Conservation (phyloP, 768 basidiomycete genomes). For the Russula griseocarnosa region DNA sequence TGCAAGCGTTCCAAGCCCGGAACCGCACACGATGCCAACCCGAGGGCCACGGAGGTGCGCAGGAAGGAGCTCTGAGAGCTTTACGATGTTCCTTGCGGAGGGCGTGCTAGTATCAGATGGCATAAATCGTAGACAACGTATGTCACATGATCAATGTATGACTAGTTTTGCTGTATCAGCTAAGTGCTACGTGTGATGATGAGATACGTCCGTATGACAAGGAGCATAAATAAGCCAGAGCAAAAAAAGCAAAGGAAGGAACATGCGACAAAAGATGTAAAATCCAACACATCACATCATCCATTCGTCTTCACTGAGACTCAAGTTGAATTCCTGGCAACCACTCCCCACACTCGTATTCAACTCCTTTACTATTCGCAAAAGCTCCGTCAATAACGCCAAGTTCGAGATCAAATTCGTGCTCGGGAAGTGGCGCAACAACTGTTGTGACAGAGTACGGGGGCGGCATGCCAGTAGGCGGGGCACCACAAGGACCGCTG, state of each 20-base stretch:
- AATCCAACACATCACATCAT: not conserved
- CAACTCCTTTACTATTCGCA: constrained; percentile 7
- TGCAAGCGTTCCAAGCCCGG: constrained; percentile 74
- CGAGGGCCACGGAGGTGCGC: constrained; percentile 48
- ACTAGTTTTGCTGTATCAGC: constrained; percentile 17
- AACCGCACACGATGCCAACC: constrained; percentile 85
- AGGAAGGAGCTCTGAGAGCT: constrained; percentile 34
- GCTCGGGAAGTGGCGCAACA: constrained; percentile 22
- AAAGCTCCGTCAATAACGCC: constrained; percentile 25
- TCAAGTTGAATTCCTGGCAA: constrained; percentile 26
- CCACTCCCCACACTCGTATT: constrained; percentile 27
- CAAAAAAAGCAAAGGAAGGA: constrained; percentile 4
- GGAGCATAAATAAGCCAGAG: constrained; percentile 5
- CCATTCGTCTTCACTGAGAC: constrained; percentile 8
- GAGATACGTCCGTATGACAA: constrained; percentile 7
- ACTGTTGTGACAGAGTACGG: constrained; percentile 24
- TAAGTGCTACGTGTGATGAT: constrained; percentile 15
- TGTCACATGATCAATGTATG: constrained; percentile 8
- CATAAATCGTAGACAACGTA: not conserved
- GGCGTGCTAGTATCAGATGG: constrained; percentile 19
- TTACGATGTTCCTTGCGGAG: constrained; percentile 34
- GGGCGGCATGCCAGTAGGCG: constrained; percentile 23
- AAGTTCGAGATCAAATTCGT: constrained; percentile 32
- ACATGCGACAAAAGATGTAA: constrained; percentile 10
- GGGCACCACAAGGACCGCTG: constrained; percentile 25